A percentile compares a stretch with the other conserved stretches of the same genome.
These are phyloP conservation scores for Sclerotinia glacialis DNA, from an alignment of 2,329 filamentous ascomycete species.

Conservation along the genomic window DNA sequence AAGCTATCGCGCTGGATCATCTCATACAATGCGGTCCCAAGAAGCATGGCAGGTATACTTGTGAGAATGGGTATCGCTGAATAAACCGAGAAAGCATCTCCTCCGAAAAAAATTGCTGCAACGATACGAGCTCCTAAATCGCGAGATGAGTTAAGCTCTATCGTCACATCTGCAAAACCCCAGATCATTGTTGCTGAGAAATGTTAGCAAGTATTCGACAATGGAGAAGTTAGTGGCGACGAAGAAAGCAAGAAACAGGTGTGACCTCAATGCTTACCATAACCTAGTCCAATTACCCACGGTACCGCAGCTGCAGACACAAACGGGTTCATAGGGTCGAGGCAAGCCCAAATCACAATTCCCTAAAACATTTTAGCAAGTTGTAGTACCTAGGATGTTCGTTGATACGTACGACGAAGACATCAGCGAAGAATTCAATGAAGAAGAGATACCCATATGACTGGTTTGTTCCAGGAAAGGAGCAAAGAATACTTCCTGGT, in stretches of 20 bases:
- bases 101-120: slow-evolving; percentile 55
- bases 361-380: slow-evolving; percentile 29
- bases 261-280: slow-evolving; percentile 13
- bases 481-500: slow-evolving; percentile 54
- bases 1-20: slow-evolving; percentile 53
- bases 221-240: neutral
- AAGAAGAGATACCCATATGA: slow-evolving; percentile 55
- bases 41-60: slow-evolving; percentile 56
- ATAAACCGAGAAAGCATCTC: slow-evolving; percentile 51
- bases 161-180: slow-evolving; percentile 55
- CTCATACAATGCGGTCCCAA: slow-evolving; percentile 55
- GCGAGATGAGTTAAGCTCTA: slow-evolving; percentile 56
- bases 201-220: slow-evolving; percentile 40
- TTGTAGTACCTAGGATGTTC: neutral
- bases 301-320: slow-evolving; percentile 47
- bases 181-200: slow-evolving; percentile 43
- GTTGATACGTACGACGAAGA: slow-evolving; percentile 45
- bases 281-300: slow-evolving; percentile 55
- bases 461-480: slow-evolving; percentile 51
- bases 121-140: slow-evolving; percentile 59
- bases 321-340: slow-evolving; percentile 59
- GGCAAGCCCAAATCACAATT: slow-evolving; percentile 55
- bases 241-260: neutral
- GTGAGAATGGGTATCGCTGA: slow-evolving; percentile 54
- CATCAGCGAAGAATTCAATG: slow-evolving; percentile 58